Base-by-base conservation (phyloP, 495 filamentous ascomycete genomes). In the Rusavskia elegans region DNA sequence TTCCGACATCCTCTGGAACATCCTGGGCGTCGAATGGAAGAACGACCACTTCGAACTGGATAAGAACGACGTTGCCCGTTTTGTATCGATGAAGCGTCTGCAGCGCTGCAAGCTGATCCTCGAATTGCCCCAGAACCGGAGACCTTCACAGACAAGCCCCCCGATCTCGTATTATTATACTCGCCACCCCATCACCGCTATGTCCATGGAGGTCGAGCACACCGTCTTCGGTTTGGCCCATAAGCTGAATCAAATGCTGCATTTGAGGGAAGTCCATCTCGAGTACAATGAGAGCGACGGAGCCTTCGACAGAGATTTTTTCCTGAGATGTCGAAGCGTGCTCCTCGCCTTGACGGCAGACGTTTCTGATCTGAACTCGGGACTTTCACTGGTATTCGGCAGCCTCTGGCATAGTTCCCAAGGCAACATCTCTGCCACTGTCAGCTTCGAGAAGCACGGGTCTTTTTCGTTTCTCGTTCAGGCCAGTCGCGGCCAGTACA, bases 401-500 rank as follows among this genome's bases (percentile, higher is more conserved):
- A 10, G 32, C 32, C 32, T 35, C 32, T 5, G 32, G 32, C 32
- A 35, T 35, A 14, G 32, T 14, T 14, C 19, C 39, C 20, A 11
- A 17, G 19, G n/a, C 39, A 17, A 19, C 14, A 7, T 21, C 7
- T 19, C 10, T 19, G 20, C 3, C 39, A 19, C 20, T 42, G 39
- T 42, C 39, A 8, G 20, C 20, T 2, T 42, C n/a, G n/a, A 42
- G 11, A 9, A 29, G 14, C 44, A 46, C 9, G 7, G 44, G 23
- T 21, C 1, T 16, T 29, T 29, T 46, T 11, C 44, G 44, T 29
- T 4, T 29, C 23, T 50, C 48, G 25, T 49, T 54, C 7, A 64
- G 51, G 20, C 74, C 73, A 38, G 73, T 68, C 23, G 75, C 75
- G 29, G 65, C 64, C 32, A 78, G 54, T 39, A 77, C 71, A 8